Conservation (phyloP, 2,329 filamentous ascomycete genomes). For the Decorospora gaudefroyi region DNA sequence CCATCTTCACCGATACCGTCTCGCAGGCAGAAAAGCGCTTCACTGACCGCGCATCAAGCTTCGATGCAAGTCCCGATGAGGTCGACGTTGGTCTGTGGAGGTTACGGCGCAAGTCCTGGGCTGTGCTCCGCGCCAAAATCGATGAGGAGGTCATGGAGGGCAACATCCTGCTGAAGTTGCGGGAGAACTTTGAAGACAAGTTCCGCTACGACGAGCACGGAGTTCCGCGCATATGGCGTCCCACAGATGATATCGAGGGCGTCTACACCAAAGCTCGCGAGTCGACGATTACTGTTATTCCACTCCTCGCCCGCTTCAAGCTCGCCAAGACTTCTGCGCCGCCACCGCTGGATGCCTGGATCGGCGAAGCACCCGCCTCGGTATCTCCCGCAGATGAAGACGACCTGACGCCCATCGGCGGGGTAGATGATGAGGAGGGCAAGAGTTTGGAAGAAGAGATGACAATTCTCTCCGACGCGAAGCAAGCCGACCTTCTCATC, state of each 20-base stretch:
- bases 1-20: conserved; percentile 78
- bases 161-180: conserved; percentile 90
- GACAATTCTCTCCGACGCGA: conserved; percentile 87
- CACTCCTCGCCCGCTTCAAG: conserved; percentile 82
- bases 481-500: conserved; percentile 87
- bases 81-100: conserved; percentile 92
- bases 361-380: conserved; percentile 75
- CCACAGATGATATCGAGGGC: conserved; percentile 95
- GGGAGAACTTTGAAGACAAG: conserved; percentile 99
- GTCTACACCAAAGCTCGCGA: conserved; percentile 90
- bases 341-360: conserved; percentile 82
- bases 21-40: conserved; percentile 84
- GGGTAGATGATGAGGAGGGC: conserved; percentile 91
- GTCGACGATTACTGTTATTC: conserved; percentile 87
- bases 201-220: conserved; percentile 96
- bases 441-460: conserved; percentile 96
- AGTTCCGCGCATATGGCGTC: conserved; percentile 94
- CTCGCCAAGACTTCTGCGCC: conserved; percentile 73
- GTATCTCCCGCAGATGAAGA: conserved; percentile 85
- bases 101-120: conserved; percentile 91
- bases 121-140: conserved; percentile 83
- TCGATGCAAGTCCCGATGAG: conserved; percentile 89
- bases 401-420: conserved; percentile 84
- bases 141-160: conserved; percentile 99
- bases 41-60: conserved; percentile 85